Evolutionary conservation across 2,329 filamentous ascomycete genomes (phyloP).

Genomic region (Aspergillus persii): DNA sequence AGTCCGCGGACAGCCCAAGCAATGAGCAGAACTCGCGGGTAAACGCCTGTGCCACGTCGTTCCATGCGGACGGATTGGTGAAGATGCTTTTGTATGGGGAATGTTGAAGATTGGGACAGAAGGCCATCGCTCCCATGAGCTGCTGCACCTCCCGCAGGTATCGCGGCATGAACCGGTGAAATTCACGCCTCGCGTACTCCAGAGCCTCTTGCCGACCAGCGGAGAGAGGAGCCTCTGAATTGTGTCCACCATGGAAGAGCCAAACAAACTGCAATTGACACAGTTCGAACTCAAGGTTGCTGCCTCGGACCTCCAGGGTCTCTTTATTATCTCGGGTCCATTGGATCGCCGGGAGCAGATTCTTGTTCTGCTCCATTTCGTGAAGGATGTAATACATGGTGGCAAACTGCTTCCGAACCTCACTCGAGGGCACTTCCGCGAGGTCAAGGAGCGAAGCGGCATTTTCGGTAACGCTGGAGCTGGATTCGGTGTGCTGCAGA

Average conservation of each 20-base stretch:
- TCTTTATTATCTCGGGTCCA: slow-evolving; percentile 75
- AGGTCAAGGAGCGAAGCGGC: slow-evolving; percentile 49
- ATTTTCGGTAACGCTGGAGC: slow-evolving; percentile 35
- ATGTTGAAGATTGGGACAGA: slow-evolving; percentile 66
- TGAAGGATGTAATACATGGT: slow-evolving; percentile 89
- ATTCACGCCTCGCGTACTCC: slow-evolving; percentile 71
- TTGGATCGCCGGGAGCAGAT: slow-evolving; percentile 77
- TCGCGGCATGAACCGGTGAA: slow-evolving; percentile 69
- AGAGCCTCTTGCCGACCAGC: slow-evolving; percentile 56
- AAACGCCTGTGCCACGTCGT: slow-evolving; percentile 82
- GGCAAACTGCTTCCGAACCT: slow-evolving; percentile 76
- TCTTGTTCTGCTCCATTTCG: slow-evolving; percentile 66
- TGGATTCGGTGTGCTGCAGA: slow-evolving; percentile 27
- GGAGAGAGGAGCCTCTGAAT: slow-evolving; percentile 46
- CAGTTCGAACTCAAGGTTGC: slow-evolving; percentile 93
- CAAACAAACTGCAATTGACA: slow-evolving; percentile 86
- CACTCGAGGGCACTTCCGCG: slow-evolving; percentile 59
- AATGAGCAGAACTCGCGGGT: slow-evolving; percentile 92
- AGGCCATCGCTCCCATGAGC: slow-evolving; percentile 78
- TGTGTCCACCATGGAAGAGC: slow-evolving; percentile 70
- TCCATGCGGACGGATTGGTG: slow-evolving; percentile 71
- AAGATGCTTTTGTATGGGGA: slow-evolving; percentile 83
- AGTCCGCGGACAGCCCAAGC: slow-evolving; percentile 84
- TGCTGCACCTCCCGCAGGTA: slow-evolving; percentile 78
- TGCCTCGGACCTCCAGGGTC: slow-evolving; percentile 75